Evolutionary conservation across 2,329 filamentous ascomycete genomes (phyloP).

Genomic region (Claviceps capensis): DNA sequence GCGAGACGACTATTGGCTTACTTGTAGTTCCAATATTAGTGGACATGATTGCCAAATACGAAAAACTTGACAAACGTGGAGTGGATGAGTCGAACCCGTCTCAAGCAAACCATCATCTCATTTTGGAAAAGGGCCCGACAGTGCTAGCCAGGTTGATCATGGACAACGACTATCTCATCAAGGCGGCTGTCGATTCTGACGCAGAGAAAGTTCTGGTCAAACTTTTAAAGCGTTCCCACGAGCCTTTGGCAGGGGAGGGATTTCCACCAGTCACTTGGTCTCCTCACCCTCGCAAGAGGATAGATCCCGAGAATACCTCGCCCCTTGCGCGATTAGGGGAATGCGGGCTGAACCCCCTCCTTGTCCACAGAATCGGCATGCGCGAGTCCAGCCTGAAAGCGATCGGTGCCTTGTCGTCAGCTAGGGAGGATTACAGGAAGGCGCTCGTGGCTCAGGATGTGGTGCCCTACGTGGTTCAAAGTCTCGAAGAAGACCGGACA

Average conservation of each 20-base stretch:
- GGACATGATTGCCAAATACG: slow-evolving; percentile 37
- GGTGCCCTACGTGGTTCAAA: slow-evolving; percentile 70
- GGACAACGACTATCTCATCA: slow-evolving; percentile 68
- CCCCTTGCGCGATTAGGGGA: slow-evolving; percentile 39
- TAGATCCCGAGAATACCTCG: slow-evolving; percentile 20
- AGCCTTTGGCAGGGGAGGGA: slow-evolving; percentile 22
- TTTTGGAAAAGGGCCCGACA: slow-evolving; percentile 59
- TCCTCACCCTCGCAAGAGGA: slow-evolving; percentile 20
- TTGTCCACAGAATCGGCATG: slow-evolving; percentile 58
- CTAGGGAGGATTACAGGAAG: slow-evolving; percentile 75
- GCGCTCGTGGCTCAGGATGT: slow-evolving; percentile 70
- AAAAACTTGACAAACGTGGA: slow-evolving; percentile 38
- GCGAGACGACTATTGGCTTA: slow-evolving; percentile 50
- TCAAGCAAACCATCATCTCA: slow-evolving; percentile 20
- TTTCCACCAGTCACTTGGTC: slow-evolving; percentile 25
- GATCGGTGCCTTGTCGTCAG: slow-evolving; percentile 66
- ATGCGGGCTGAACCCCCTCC: slow-evolving; percentile 44
- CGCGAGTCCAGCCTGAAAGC: slow-evolving; percentile 67
- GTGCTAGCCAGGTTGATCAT: slow-evolving; percentile 67
- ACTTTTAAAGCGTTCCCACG: slow-evolving; percentile 38
- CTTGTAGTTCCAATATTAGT: slow-evolving; percentile 59
- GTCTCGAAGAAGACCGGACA: slow-evolving; percentile 30
- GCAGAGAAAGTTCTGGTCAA: slow-evolving; percentile 32
- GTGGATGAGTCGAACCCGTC: slow-evolving; percentile 23
- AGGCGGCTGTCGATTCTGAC: slow-evolving; percentile 58